Conservation (phyloP, 805 yeast genomes). For the Phaffomyces thermotolerans region DNA sequence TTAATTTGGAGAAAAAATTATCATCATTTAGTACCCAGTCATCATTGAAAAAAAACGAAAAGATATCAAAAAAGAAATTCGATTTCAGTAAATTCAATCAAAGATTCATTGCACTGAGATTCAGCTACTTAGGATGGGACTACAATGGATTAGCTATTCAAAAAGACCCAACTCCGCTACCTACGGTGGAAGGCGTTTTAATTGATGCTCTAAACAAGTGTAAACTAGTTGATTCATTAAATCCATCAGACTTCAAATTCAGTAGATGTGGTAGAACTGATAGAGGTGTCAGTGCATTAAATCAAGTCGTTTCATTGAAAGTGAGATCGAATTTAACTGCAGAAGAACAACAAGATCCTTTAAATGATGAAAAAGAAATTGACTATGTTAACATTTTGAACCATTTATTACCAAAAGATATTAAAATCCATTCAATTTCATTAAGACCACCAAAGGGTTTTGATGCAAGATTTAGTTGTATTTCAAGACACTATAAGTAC, state of each 20-base stretch:
- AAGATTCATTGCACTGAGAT: conserved; percentile 70
- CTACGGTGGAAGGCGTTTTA: conserved; percentile 79
- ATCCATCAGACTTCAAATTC: conserved; percentile 59
- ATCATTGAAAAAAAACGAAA: conserved; percentile 8
- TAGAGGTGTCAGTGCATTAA: conserved; percentile 94
- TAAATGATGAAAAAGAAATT: conserved; percentile 58
- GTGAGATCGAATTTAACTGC: conserved; percentile 61
- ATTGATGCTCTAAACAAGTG: conserved; percentile 65
- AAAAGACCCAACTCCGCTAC: conserved; percentile 64
- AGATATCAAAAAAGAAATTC: conserved; percentile 35
- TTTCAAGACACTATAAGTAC: conserved; percentile 80
- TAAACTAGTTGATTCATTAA: conserved; percentile 52
- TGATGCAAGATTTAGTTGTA: conserved; percentile 90
- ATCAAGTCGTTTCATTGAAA: conserved; percentile 78
- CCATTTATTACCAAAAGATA: conserved; percentile 71
- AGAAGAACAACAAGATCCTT: conserved; percentile 54
- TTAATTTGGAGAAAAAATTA: conserved; percentile 41
- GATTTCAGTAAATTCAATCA: conserved; percentile 58
- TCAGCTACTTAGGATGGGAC: conserved; percentile 91
- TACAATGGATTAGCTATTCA: conserved; percentile 89
- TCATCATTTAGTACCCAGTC: conserved; percentile 3
- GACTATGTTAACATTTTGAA: conserved; percentile 74
- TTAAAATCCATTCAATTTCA: conserved; percentile 74
- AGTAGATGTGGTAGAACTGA: conserved; percentile 95
- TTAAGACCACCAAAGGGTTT: conserved; percentile 76